Evolutionary conservation across 345 rosid species (phyloP), one percentile per base, ranked within the genome.

Genomic region (Microcos paniculata): DNA sequence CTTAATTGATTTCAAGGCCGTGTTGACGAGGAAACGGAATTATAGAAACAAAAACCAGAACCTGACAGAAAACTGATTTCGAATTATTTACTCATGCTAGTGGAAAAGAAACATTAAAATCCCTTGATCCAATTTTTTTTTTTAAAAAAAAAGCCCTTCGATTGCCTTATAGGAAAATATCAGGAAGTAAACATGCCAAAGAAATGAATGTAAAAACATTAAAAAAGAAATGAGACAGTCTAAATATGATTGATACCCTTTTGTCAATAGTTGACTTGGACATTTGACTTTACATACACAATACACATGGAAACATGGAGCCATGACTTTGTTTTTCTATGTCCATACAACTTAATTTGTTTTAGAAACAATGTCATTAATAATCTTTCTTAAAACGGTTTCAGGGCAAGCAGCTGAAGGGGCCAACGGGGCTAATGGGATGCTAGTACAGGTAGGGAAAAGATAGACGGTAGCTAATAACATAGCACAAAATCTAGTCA

Each of bases 351-450:
- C 14, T 56, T 56, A 6, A 5, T 56, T 56, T 7, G 8, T 48
- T 48, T 16, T n/a, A 16, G 64, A 1, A 59, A 33, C 31, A 15
- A 30, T 31, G 16, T 7, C 15, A 28, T 4, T 11, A 3, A n/a
- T n/a, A n/a, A n/a, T 40, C 21, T 71, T 46, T 3, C 0, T 67
- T 59, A 1, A 18, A 18, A 33, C 16, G 51, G 16, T 13, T 24
- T 19, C 1, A 75, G 84, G 78, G 49, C 73, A 70, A 55, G 66
- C 26, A 7, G 81, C n/a, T n/a, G n/a, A 78, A 4, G 80, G 58
- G 38, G 71, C 69, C 59, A 62, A 68, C 14, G 18, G 42, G 48
- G 59, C 75, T 19, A 72, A 73, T 11, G 82, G 77, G 63, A 71
- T 26, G 55, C 56, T 43, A 18, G 58, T 46, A 2, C 61, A 19